These are phyloP conservation scores for Orbilia quercus DNA, from an alignment of 2,329 filamentous ascomycete genomes.

Conservation along the genomic window DNA sequence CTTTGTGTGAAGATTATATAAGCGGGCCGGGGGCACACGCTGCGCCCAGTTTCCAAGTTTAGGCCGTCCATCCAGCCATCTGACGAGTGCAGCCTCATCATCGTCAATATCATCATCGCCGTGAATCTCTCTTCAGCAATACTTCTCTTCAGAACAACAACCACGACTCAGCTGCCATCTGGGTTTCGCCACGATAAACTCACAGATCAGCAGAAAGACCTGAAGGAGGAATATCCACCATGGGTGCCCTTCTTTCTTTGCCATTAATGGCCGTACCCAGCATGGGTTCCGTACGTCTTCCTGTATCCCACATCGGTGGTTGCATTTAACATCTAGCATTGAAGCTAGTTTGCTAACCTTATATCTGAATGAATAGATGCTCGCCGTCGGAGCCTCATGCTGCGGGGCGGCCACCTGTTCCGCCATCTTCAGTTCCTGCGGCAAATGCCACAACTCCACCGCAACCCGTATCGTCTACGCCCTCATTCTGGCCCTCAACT, in stretches of 20 bases:
- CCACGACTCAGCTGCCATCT: not conserved
- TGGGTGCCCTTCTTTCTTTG: slow-evolving; percentile 92
- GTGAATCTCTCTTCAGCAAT: slow-evolving; percentile 4
- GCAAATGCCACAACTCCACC: slow-evolving; percentile 97
- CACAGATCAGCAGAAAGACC: slow-evolving; percentile 15
- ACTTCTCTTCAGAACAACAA: not conserved
- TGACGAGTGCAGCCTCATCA: slow-evolving; percentile 41
- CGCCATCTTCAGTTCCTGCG: slow-evolving; percentile 92
- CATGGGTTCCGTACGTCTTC: slow-evolving; percentile 78
- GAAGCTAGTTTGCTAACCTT: slow-evolving; percentile 53
- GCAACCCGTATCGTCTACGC: slow-evolving; percentile 97
- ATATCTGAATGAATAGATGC: slow-evolving; percentile 67
- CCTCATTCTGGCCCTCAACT: slow-evolving; percentile 93
- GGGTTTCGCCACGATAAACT: slow-evolving; percentile 7
- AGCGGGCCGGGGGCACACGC: slow-evolving; percentile 17
- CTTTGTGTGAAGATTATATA: slow-evolving; percentile 20
- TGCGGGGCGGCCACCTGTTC: slow-evolving; percentile 97
- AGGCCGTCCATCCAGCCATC: slow-evolving; percentile 37
- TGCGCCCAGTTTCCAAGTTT: slow-evolving; percentile 51
- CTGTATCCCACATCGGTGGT: slow-evolving; percentile 16
- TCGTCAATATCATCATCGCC: slow-evolving; percentile 20
- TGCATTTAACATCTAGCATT: slow-evolving; percentile 8
- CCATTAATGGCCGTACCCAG: slow-evolving; percentile 90
- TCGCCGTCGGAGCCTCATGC: slow-evolving; percentile 86
- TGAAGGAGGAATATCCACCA: slow-evolving; percentile 63